Conservation (phyloP, 768 basidiomycete species). For the Leccinum disarticulatum region DNA sequence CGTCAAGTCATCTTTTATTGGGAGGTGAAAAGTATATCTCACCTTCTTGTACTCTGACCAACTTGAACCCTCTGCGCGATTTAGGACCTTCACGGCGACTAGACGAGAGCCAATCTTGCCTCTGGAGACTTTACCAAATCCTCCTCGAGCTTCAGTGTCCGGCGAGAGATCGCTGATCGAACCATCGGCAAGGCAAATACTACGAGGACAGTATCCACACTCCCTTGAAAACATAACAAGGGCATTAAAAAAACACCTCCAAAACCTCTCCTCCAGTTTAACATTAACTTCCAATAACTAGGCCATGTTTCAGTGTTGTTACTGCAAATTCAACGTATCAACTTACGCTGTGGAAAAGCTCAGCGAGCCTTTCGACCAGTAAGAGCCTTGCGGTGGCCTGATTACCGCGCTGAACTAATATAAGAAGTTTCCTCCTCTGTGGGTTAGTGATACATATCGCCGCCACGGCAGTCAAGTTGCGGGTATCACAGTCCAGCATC, state of each 20-base stretch:
- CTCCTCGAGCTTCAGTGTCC: slow-evolving; percentile 9
- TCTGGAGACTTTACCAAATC: slow-evolving; percentile 22
- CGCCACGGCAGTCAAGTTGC: slow-evolving; percentile 18
- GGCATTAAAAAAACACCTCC: slow-evolving; percentile 16
- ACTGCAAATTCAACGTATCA: background rate
- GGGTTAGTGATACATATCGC: slow-evolving; percentile 13
- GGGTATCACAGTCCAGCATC: slow-evolving; percentile 21
- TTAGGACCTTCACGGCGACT: slow-evolving; percentile 31
- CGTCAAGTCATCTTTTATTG: background rate
- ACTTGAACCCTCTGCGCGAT: background rate
- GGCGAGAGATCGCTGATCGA: slow-evolving; percentile 10
- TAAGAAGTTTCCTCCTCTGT: slow-evolving; percentile 3
- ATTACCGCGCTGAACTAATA: background rate
- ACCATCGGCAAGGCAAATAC: slow-evolving; percentile 9
- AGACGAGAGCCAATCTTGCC: slow-evolving; percentile 18
- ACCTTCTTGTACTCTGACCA: slow-evolving; percentile 20
- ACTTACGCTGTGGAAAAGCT: slow-evolving; percentile 28
- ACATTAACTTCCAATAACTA: slow-evolving; percentile 24
- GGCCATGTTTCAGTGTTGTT: slow-evolving; percentile 1
- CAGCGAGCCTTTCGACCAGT: slow-evolving; percentile 15
- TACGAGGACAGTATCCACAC: slow-evolving; percentile 20
- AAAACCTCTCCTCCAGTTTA: slow-evolving; percentile 18
- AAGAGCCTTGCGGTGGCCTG: no score
- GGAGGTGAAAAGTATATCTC: background rate
- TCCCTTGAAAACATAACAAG: slow-evolving; percentile 22